Evolutionary conservation across 176 grass and related monocot genomes (phyloP).

Genomic region (Musa acuminata): DNA sequence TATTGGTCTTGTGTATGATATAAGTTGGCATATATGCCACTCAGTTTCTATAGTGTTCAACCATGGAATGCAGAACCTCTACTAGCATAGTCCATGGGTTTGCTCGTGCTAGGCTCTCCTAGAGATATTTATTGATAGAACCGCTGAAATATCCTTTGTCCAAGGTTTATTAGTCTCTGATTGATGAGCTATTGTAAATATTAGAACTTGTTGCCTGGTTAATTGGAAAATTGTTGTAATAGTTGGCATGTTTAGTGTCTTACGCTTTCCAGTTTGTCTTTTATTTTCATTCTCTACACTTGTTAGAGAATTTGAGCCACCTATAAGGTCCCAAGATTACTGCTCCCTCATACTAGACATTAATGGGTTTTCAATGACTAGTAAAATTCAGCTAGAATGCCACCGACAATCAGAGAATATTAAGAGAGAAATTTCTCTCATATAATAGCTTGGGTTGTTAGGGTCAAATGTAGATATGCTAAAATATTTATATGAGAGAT

Average conservation of each 20-base stretch:
- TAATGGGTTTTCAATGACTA: no score
- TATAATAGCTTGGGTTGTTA: no score
- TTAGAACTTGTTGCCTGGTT: background rate
- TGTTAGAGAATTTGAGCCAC: no score
- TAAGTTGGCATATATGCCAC: background rate
- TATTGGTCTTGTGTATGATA: background rate
- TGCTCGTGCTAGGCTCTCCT: background rate
- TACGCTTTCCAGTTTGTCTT: no score
- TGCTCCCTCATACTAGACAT: no score
- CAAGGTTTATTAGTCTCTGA: background rate
- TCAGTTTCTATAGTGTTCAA: background rate
- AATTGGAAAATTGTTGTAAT: background rate
- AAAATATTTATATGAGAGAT: no score
- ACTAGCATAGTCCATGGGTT: background rate
- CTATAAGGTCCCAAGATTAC: no score
- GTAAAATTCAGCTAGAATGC: no score
- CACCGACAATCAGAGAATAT: no score
- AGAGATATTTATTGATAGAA: background rate
- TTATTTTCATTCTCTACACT: no score
- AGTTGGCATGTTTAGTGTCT: background rate
- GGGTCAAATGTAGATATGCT: no score
- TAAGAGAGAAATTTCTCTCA: no score
- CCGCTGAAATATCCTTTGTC: background rate
- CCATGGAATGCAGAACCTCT: background rate
- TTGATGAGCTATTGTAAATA: background rate